Conservation (phyloP, 768 basidiomycete species). For the Mycena crocata region DNA sequence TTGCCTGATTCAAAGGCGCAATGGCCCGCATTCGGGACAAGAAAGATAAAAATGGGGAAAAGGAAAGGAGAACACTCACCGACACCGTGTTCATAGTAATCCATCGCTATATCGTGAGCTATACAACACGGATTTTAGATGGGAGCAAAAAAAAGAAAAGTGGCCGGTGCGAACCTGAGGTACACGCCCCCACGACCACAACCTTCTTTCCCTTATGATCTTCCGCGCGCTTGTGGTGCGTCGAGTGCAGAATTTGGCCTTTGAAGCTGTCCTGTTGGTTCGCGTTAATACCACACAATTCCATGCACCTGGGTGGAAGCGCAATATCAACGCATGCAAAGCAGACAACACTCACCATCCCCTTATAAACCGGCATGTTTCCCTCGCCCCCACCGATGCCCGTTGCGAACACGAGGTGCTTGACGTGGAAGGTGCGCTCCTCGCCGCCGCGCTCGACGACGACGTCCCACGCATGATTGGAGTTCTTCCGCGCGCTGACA, state of each 20-base stretch:
- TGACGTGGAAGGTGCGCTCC: slow-evolving; percentile 51
- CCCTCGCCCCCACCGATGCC: slow-evolving; percentile 61
- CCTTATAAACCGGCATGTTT: slow-evolving; percentile 58
- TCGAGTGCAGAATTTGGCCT: slow-evolving; percentile 66
- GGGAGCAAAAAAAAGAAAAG: neutral
- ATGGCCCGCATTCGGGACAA: too few relatives aligned
- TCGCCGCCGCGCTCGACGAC: slow-evolving; percentile 46
- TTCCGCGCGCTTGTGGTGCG: slow-evolving; percentile 55
- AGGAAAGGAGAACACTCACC: neutral
- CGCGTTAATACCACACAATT: too few relatives aligned
- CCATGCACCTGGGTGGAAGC: too few relatives aligned
- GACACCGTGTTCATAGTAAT: slow-evolving; percentile 22
- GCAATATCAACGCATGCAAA: neutral
- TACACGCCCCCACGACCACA: slow-evolving; percentile 70
- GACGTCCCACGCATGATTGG: slow-evolving; percentile 53
- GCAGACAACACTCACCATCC: slow-evolving; percentile 44
- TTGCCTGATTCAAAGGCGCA: too few relatives aligned
- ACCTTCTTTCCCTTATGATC: slow-evolving; percentile 71
- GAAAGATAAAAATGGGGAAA: too few relatives aligned
- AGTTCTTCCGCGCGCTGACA: slow-evolving; percentile 43
- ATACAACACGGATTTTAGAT: neutral
- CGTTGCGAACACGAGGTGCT: slow-evolving; percentile 67
- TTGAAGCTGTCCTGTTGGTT: slow-evolving; percentile 59
- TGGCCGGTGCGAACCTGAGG: slow-evolving; percentile 54
- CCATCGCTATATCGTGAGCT: slow-evolving; percentile 28